phyloP scores from a whole-genome alignment of 306 rosid species.

The Gastrolobium villosum region DNA sequence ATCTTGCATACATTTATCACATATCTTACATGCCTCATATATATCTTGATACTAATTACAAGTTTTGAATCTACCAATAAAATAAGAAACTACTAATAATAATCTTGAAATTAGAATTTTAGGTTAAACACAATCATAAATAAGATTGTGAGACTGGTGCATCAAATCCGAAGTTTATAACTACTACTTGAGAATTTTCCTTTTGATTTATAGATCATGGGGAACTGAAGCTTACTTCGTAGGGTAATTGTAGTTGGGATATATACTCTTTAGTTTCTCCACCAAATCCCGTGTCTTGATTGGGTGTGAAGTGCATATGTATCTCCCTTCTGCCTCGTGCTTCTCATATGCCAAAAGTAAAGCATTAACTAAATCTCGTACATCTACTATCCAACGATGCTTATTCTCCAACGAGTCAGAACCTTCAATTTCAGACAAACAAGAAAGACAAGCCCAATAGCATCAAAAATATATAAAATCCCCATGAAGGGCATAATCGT shows the following conservation, averaged over 20 bases:
- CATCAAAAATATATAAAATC: background rate
- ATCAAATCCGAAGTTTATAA: constrained; percentile 24
- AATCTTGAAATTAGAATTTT: background rate
- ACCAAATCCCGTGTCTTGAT: constrained; percentile 54
- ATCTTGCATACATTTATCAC: background rate
- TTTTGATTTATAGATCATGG: constrained; percentile 21
- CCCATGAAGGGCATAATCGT: background rate
- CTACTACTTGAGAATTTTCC: background rate
- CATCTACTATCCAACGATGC: constrained; percentile 59
- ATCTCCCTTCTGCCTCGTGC: constrained; percentile 77
- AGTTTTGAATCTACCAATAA: background rate
- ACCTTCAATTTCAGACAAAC: constrained; percentile 54
- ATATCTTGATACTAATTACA: background rate
- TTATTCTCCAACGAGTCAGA: constrained; percentile 65
- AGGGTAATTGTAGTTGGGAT: constrained; percentile 72
- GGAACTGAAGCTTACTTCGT: constrained; percentile 60
- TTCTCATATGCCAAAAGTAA: constrained; percentile 73
- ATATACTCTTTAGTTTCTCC: constrained; percentile 64
- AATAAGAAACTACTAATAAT: background rate
- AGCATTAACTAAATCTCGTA: constrained; percentile 74
- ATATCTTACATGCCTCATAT: background rate
- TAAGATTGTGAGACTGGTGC: background rate
- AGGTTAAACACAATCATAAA: background rate
- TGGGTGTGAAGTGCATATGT: constrained; percentile 59
- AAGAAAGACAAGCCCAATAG: background rate